Evolutionary conservation across 75 land plant species (phyloP), one percentile per base, ranked within the genome.

Genomic region (Ceratopteris richardii): DNA sequence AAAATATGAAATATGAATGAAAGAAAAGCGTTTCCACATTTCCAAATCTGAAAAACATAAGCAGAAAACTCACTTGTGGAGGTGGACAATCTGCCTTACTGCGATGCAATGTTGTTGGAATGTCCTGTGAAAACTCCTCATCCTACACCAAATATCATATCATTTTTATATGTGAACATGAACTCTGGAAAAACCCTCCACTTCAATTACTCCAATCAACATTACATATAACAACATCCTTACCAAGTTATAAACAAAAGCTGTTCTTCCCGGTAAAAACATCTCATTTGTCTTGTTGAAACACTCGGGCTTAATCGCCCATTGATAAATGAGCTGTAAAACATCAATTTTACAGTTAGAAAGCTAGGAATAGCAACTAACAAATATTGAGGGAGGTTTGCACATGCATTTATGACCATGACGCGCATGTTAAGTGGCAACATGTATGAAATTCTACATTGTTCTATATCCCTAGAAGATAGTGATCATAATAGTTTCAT

Each of bases 51-150:
- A 18, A 46, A 17, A n/a, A 46, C 12, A 46, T 6, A 5, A 17
- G 2, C 13, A 6, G 9, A 40, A 40, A 40, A 46, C 2, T 18
- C 14, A 95, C 99, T 83, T 95, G 84, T 47, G 92, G 96, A 56
- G 81, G 69, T 23, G 99, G 96, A 61, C 99, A 95, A 51, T 95
- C 99, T 63, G 85, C 99, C 78, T 90, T 95, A 63, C 99, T 95
- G 53, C 99, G 74, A 51, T 95, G 96, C 58, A 95, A 50, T 54
- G 96, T 95, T 44, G 99, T 95, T 57, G 99, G 99, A 55, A 95
- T 90, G 61, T 95, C 96, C 57, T 77, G 80, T 46, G 73, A 63
- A 54, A 65, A 73, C 44, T 83, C 86, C 39, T 71, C 85, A 47
- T 83, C 92, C 99, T 76, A 55, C 25, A 70, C 37, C 27, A 2